Base-by-base conservation (phyloP, 2,329 filamentous ascomycete species). In the Aspergillus awamori region DNA sequence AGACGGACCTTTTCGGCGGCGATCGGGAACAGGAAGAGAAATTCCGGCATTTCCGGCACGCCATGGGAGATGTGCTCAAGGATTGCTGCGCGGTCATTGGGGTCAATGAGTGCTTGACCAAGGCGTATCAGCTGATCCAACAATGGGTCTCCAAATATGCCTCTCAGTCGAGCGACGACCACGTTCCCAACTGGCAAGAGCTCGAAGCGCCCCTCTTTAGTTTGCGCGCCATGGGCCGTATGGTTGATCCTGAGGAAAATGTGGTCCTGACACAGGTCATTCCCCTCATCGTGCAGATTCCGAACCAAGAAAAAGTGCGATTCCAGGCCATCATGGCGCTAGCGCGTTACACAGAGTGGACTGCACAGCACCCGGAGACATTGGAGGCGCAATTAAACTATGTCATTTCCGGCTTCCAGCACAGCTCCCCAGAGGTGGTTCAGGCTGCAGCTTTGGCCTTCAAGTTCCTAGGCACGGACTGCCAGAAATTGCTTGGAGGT, bases 301-400 rank as follows among this genome's bases (percentile, higher is more conserved):
- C 95, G 0, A 89, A 91, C 71, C 95, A 99, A 71, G 92, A 98
- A 78, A 99, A 98, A 81, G 86, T 99, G n/a, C 92, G 93, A 7
- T 99, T 99, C 78, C 94, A 96, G 64, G 94, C 94, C 5, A 97
- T 98, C 71, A 97, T 99, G 93, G 93, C 96, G 3, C 85, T 99
- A 22, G 95, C 93, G 39, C 87, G 95, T 64, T 99, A 99, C 74
- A 99, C 96, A 0, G 94, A 98, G 76, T 99, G 95, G 95, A 99
- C 96, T 0, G 88, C 95, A 5, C 88, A 92, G 52, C 95, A 99
- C 72, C 92, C 94, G 0, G 92, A 97, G 61, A 96, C 94, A 49
- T 83, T 99, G 8, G 91, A 97, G 76, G 85, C 91, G 8, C 95
- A 99, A 77, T 91, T 99, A 73, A 93, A 92, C 71, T 99, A 96